phyloP scores from a whole-genome alignment of 352 stramenopile genomes.

The Globisporangium barbulae region DNA sequence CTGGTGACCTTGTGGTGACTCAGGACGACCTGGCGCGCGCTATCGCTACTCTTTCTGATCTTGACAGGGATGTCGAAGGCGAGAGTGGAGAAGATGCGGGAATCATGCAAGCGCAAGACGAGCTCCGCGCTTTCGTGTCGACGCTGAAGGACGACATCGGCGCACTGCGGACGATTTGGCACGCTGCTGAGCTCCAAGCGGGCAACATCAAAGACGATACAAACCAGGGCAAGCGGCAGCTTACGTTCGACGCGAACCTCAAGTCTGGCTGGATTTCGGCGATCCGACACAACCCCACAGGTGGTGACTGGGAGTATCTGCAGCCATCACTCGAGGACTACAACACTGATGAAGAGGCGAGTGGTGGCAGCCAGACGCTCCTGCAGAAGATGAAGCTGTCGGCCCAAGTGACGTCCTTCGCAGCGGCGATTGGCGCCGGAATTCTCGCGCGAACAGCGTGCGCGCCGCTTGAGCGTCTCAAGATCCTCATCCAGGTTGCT shows the following conservation, averaged over 20 bases:
- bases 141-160: constrained; percentile 49
- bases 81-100: constrained; percentile 17
- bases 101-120: constrained; percentile 22
- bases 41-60: constrained; percentile 36
- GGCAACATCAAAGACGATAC: constrained; percentile 28
- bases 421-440: constrained; percentile 64
- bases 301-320: constrained; percentile 53
- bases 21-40: constrained; percentile 68
- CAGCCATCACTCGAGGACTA: constrained; percentile 29
- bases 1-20: constrained; percentile 50
- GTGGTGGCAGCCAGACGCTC: neutral
- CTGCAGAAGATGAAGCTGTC: constrained; percentile 19
- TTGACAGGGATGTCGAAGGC: constrained; percentile 7
- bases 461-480: constrained; percentile 75
- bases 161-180: constrained; percentile 60
- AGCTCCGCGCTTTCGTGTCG: constrained; percentile 43
- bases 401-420: constrained; percentile 48
- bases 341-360: neutral
- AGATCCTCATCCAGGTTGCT: constrained; percentile 77
- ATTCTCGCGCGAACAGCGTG: constrained; percentile 56
- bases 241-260: constrained; percentile 72
- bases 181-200: constrained; percentile 61
- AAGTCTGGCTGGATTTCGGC: constrained; percentile 74
- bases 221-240: constrained; percentile 26
- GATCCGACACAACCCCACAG: constrained; percentile 65